Base-by-base conservation (phyloP, 2,329 filamentous ascomycete species). In the Trichothecium roseum region DNA sequence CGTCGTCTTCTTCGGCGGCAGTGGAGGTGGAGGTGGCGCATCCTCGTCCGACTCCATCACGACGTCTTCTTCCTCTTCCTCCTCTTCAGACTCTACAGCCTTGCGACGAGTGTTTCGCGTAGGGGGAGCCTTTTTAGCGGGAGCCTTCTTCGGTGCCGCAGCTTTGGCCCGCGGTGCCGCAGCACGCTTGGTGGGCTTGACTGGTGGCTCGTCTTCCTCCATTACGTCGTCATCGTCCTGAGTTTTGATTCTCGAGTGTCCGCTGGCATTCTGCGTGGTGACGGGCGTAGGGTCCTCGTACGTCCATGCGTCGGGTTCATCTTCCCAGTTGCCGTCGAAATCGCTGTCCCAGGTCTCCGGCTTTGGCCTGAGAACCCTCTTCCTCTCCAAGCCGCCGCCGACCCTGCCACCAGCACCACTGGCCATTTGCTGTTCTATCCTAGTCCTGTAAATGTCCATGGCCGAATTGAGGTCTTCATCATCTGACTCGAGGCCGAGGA, bases 331-430 rank as follows among this genome's bases (percentile, higher is more conserved):
- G 0, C 88, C 91, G 34, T 94, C 81, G 18, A 88, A 63, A 44
- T 96, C 89, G n/a, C 77, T 84, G 51, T 96, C 86, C 87, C 88
- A 96, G 3, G 68, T 69, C 9, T 75, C 72, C 2, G 89, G 89
- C 53, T 79, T 84, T 1, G 84, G 79, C 52, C 84, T 89, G 40
- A 84, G 66, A 7, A 59, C 47, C 5, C 59, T 49, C 24, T 54
- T 56, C 10, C 52, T 43, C 66, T 75, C 39, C 2, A 24, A 13
- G 16, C 27, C 28, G 41, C 31, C 22, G 10, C 32, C 47, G 68
- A 70, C 30, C 34, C 59, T 45, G 50, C 57, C 73, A 27, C 76
- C 53, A 31, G 72, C 61, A 3, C 84, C 84, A 13, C 72, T 73
- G 10, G 70, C 68, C 50, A 87, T 89, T 47, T 77, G 61, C 33